Evolutionary conservation across 371 early-diverging fungal species (phyloP).

Genomic region (Entomophthora muscae): DNA sequence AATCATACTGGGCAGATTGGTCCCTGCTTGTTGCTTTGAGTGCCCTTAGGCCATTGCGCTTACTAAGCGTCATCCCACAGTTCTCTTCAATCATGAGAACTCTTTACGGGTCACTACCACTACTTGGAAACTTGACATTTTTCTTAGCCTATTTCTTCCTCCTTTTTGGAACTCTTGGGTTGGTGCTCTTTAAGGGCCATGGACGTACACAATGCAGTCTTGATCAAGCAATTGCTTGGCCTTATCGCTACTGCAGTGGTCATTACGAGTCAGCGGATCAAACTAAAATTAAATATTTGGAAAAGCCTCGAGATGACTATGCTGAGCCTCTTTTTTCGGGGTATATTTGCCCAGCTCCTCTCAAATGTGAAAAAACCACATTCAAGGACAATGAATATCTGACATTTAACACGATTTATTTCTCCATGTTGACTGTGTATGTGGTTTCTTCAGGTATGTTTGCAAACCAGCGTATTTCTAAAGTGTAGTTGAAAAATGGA

Average conservation of each 20-base stretch:
- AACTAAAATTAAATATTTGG: background rate
- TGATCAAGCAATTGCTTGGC: background rate
- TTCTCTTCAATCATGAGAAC: constrained; percentile 32
- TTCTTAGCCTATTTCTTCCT: constrained; percentile 42
- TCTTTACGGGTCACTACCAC: constrained; percentile 32
- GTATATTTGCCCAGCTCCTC: background rate
- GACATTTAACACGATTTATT: constrained; percentile 36
- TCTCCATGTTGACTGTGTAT: constrained; percentile 32
- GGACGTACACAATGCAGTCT: background rate
- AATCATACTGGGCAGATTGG: background rate
- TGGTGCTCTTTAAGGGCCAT: constrained; percentile 9
- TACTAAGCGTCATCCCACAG: constrained; percentile 33
- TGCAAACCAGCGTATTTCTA: background rate
- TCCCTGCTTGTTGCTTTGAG: background rate
- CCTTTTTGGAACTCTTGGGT: constrained; percentile 26
- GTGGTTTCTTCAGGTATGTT: constrained; percentile 16
- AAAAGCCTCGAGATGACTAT: background rate
- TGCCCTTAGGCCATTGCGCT: constrained; percentile 24
- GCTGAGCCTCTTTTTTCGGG: background rate
- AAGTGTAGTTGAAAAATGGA: constrained; percentile 52
- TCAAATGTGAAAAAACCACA: background rate
- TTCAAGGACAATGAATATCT: constrained; percentile 7
- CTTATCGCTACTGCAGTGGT: background rate
- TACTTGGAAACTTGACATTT: constrained; percentile 32
- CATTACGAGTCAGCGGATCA: background rate